Conservation (phyloP, 345 rosid species). For the Pistacia vera region DNA sequence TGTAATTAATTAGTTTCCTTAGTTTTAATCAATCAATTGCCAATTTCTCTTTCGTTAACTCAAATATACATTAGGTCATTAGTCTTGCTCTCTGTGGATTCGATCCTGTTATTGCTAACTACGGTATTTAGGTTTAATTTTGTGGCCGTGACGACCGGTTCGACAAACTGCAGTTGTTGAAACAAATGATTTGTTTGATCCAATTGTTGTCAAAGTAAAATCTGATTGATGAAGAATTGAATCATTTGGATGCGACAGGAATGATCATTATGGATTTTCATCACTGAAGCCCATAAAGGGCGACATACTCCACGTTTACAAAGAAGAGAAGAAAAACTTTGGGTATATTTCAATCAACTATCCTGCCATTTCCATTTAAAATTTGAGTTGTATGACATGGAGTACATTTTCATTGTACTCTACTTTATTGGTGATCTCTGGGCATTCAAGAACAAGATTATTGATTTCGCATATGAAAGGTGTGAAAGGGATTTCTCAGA, state of each 20-base stretch:
- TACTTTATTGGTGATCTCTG: constrained; percentile 10
- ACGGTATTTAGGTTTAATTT: too few species aligned
- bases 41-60: too few species aligned
- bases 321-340: constrained; percentile 1
- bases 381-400: background rate
- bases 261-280: background rate
- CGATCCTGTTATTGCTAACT: too few species aligned
- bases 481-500: background rate
- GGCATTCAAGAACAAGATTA: background rate
- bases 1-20: too few species aligned
- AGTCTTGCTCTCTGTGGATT: too few species aligned
- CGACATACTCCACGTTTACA: constrained; percentile 7
- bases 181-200: too few species aligned
- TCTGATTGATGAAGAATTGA: background rate
- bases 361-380: background rate
- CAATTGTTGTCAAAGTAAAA: background rate
- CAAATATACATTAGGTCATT: too few species aligned
- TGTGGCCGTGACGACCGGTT: too few species aligned
- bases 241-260: background rate
- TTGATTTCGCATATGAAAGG: background rate
- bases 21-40: too few species aligned
- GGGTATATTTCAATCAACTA: background rate
- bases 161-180: too few species aligned
- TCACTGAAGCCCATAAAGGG: background rate
- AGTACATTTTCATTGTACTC: background rate